Evolutionary conservation across 1,284 basidiomycete genomes (phyloP), one percentile per base, ranked within the genome.

Genomic region (Melampsora americana): DNA sequence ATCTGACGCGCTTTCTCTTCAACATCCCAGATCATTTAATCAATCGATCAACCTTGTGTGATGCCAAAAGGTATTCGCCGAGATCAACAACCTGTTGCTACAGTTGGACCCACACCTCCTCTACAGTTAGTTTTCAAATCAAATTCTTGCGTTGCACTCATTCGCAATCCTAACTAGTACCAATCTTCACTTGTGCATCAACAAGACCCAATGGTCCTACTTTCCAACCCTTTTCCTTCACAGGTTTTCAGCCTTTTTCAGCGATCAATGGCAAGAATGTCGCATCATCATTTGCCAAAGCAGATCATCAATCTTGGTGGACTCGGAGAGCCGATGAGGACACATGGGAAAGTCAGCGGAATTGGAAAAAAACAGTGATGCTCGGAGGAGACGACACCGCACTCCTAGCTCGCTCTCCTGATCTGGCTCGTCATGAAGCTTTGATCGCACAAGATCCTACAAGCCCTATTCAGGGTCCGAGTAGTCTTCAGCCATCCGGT

Each of bases 231-330:
- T 65, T 77, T 26, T 7, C 35, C 14, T 77, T 69, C 61, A 77
- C 74, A 30, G 67, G 60, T 30, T 77, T 77, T 48, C 74, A 77
- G 28, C 74, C 74, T 4, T 26, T 77, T 30, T 50, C 74, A 32
- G 69, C 67, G 20, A 77, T 77, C 74, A 77, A 77, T 46, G 74
- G 74, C n/a, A 77, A 77, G 48, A 77, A 77, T 32, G 74, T 77
- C 1, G 74, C 74, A n/a, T 77, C 74, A 28, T 68, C 74, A 30
- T 77, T 77, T 53, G 74, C 59, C 5, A 77, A 77, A 42, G 61
- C 67, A n/a, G 74, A 77, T 28, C 74, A 77, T 62, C 74, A 77
- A 50, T 77, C 74, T n/a, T 77, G 74, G 74, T 77, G 74, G 74
- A 77, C 74, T 50, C 59, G 74, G 6, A 53, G 74, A 12, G 74